Conservation (phyloP, 345 rosid genomes). For the Eucalyptus melliodora region DNA sequence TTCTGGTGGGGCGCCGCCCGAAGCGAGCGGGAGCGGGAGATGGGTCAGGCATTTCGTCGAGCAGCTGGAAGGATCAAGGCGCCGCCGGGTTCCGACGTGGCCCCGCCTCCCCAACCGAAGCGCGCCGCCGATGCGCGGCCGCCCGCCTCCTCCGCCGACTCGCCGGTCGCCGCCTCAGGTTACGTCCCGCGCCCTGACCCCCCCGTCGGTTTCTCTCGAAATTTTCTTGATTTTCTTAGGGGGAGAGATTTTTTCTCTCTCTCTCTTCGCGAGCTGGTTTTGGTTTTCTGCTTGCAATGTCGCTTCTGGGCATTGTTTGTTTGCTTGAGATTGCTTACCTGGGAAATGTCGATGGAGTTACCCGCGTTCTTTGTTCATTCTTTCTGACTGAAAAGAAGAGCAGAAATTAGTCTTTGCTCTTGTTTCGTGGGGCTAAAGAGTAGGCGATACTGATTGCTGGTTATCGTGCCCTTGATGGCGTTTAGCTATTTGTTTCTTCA, state of each 20-base stretch:
- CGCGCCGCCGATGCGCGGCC: constrained; percentile 3
- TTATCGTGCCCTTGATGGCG: not conserved
- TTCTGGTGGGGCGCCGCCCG: not conserved
- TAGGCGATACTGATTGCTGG: not conserved
- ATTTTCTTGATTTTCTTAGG: not conserved
- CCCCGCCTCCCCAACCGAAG: constrained; percentile 23
- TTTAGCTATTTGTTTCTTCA: not conserved
- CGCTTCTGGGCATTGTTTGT: not conserved
- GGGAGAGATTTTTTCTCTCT: too few relatives aligned
- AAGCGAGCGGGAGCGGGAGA: not conserved
- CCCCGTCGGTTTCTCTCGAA: not conserved
- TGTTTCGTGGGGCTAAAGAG: not conserved
- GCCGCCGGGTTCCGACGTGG: constrained; percentile 11
- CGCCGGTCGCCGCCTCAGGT: constrained; percentile 5
- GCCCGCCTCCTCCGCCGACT: constrained; percentile 8
- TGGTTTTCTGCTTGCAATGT: not conserved
- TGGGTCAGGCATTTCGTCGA: constrained; percentile 99
- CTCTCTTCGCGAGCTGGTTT: not conserved
- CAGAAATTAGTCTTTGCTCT: not conserved
- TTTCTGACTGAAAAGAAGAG: not conserved
- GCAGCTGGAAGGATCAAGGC: constrained; percentile 59
- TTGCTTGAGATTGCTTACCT: not conserved
- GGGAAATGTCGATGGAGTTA: not conserved
- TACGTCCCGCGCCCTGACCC: not conserved
- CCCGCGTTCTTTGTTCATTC: not conserved